A percentile compares a stretch with the other conserved stretches of the same genome.
Conservation (phyloP, 2,329 filamentous ascomycete species). For the Chrysosporium keratinophilum region DNA sequence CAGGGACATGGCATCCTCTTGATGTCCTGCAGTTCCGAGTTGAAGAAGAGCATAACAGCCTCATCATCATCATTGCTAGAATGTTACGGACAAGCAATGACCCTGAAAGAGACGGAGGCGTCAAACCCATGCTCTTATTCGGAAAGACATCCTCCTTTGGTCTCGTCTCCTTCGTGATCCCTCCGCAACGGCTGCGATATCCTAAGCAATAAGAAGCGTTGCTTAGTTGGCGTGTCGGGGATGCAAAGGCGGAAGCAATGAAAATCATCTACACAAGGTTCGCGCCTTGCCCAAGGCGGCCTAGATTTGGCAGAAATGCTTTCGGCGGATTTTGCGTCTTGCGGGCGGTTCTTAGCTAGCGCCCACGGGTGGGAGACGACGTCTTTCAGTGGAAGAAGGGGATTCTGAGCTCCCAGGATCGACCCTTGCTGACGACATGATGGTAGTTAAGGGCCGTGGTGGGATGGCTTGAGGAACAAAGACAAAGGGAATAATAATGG, state of each 20-base stretch:
- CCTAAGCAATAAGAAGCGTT: not conserved
- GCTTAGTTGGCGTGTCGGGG: not conserved
- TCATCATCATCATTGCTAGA: not conserved
- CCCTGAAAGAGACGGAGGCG: not conserved
- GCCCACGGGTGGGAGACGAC: constrained; percentile 5
- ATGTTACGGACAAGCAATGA: not conserved
- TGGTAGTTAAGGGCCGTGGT: not conserved
- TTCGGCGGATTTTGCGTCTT: constrained; percentile 15
- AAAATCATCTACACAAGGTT: constrained; percentile 4
- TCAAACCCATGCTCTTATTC: not conserved
- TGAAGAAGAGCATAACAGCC: not conserved
- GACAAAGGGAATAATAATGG: not conserved
- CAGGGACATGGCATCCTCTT: too few relatives aligned
- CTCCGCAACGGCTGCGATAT: not conserved
- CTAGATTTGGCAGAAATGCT: not conserved
- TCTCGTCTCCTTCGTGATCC: not conserved
- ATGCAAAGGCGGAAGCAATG: not conserved
- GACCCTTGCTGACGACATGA: constrained; percentile 4
- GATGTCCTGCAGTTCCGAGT: too few relatives aligned
- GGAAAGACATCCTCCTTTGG: constrained; percentile 8
- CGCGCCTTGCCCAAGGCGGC: not conserved
- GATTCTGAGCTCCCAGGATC: not conserved
- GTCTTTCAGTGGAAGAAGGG: constrained; percentile 1
- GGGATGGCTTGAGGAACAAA: not conserved
- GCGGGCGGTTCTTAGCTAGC: constrained; percentile 6